Percentiles rank a stretch among this genome's conserved stretches.
phyloP scores from a whole-genome alignment of 2,329 filamentous ascomycete species.

The Ophioceras dolichostomum region DNA sequence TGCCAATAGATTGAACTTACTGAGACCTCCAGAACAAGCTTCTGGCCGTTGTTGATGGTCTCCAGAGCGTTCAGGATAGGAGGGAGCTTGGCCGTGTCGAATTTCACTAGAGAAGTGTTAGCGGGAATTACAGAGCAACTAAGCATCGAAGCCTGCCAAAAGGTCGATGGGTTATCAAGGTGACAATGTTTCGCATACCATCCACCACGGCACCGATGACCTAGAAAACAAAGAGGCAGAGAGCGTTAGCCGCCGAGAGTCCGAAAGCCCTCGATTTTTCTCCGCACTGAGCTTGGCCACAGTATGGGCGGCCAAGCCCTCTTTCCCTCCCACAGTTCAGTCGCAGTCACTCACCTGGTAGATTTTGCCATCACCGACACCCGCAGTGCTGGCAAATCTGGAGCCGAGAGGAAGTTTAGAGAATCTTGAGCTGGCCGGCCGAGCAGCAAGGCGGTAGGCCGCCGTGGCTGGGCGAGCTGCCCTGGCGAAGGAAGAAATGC shows the following conservation, averaged over 20 bases:
- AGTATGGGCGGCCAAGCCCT: too few relatives aligned
- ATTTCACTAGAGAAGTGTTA: conserved; percentile 61
- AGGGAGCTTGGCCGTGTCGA: conserved; percentile 85
- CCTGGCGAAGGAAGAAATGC: conserved; percentile 53
- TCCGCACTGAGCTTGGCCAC: too few relatives aligned
- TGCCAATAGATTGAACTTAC: too few relatives aligned
- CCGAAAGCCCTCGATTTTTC: too few relatives aligned
- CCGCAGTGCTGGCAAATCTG: conserved; percentile 46
- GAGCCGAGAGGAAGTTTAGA: conserved; percentile 42
- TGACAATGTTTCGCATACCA: conserved; percentile 59
- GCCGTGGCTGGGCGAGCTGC: conserved; percentile 50
- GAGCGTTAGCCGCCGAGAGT: too few relatives aligned
- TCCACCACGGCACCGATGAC: conserved; percentile 99
- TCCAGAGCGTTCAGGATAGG: conserved; percentile 95
- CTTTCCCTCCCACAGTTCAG: too few relatives aligned
- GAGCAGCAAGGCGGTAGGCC: conserved; percentile 45
- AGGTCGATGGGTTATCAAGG: too few relatives aligned
- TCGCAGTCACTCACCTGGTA: conserved; percentile 43
- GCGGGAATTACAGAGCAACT: too few relatives aligned
- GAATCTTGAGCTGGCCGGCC: conserved; percentile 42
- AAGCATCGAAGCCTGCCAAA: too few relatives aligned
- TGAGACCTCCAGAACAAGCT: conserved; percentile 91
- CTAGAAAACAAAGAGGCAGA: conserved; percentile 32
- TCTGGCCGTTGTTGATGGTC: conserved; percentile 83
- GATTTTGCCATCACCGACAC: conserved; percentile 53